Base-by-base conservation (phyloP, 371 early-diverging fungal species). In the Mucor ambiguus region DNA sequence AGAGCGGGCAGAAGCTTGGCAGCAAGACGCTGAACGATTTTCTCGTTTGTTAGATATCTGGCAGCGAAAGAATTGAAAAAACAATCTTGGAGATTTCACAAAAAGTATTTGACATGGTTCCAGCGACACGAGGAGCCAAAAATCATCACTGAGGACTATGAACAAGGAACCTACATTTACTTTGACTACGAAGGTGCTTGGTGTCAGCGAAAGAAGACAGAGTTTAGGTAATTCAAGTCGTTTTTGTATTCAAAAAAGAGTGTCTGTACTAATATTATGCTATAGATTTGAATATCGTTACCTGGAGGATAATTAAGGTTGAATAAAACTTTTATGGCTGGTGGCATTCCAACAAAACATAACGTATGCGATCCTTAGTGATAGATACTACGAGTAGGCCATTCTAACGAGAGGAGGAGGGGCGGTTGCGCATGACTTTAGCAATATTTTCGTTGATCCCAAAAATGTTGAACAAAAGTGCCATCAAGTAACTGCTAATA, bases 111-210 rank as follows among this genome's bases (percentile, higher is more conserved):
- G 67, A 98, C 98, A 26, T 99, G 99, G 99, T 99, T 99, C 86
- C 99, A 99, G 75, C 91, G 99, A 24, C 95, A 95, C 70, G 97
- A 98, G 70, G 98, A 99, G 79, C 99, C 99, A 24, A 93, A 90
- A 72, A 86, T 90, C 22, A 97, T 99, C 61, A 99, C 96, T 18
- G 97, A 98, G 60, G 96, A 98, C 73, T 98, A 95, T 85, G 99
- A 99, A 77, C 93, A 95, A 77, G 99, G 99, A 20, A 96, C 98
- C 9, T 99, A 98, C 74, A 88, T 98, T 54, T 99, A 98, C 82
- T 99, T 99, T 84, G 99, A 99, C 77, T 98, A 96, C 75, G 99
- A 99, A 73, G 95, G 93, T 16, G 90, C 95, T 41, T 99, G 99
- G 99, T 94, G 94, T 74, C 98, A 96, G 75, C 88, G 97, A 66